A percentile compares a stretch with the other conserved stretches of the same genome.
phyloP scores from a whole-genome alignment of 805 yeast species.

The Groenewaldozyma tartarivorans region DNA sequence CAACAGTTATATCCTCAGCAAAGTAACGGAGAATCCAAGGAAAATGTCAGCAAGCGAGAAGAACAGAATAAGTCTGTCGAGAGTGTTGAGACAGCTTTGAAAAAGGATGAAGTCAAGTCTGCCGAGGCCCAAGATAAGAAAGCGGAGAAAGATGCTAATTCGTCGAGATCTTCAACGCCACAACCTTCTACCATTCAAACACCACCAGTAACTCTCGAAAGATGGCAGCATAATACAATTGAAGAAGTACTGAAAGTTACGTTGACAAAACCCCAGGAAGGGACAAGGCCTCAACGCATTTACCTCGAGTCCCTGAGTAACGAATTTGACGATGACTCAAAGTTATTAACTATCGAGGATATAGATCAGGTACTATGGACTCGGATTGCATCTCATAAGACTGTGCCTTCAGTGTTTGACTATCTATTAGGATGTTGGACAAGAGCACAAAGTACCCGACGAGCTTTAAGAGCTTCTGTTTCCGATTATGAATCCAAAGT shows the following conservation, averaged over 20 bases:
- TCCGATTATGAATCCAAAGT: slow-evolving; percentile 30
- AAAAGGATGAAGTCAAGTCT: no score
- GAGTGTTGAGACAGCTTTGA: no score
- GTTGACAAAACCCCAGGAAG: slow-evolving; percentile 5
- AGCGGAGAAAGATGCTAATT: background rate
- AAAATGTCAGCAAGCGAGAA: no score
- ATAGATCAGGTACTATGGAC: slow-evolving; percentile 16
- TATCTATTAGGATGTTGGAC: slow-evolving; percentile 41
- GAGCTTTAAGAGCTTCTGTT: slow-evolving; percentile 35
- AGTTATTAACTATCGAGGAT: slow-evolving; percentile 2
- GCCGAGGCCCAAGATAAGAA: background rate
- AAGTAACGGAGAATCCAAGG: no score
- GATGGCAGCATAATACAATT: slow-evolving; percentile 13
- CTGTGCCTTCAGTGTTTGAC: slow-evolving; percentile 31
- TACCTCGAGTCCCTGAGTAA: slow-evolving; percentile 8
- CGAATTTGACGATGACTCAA: slow-evolving; percentile 14
- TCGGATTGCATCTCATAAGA: slow-evolving; percentile 12
- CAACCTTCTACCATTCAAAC: background rate
- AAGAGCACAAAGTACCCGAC: slow-evolving; percentile 29
- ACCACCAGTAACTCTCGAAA: slow-evolving; percentile 6
- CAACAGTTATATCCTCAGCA: slow-evolving; percentile 8
- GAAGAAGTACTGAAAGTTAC: slow-evolving; percentile 13
- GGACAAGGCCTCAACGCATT: slow-evolving; percentile 1
- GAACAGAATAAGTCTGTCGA: no score
- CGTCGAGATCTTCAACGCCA: slow-evolving; percentile 3